A percentile compares a stretch with the other conserved stretches of the same genome.
Conservation (phyloP, 305 asterid species). For the Solanum chacoense region DNA sequence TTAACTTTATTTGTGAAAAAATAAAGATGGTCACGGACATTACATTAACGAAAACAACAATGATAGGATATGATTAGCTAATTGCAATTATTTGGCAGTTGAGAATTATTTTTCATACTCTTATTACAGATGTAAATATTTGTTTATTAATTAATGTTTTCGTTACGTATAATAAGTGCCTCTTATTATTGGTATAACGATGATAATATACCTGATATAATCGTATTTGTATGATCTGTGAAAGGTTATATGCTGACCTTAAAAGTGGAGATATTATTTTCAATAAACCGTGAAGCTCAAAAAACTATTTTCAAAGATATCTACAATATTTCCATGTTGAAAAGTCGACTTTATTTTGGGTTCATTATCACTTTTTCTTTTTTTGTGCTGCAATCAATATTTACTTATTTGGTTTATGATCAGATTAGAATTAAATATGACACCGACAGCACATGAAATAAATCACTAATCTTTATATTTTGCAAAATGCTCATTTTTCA, state of each 20-base stretch:
- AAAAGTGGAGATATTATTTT: not conserved
- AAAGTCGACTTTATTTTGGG: not conserved
- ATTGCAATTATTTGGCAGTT: conserved; percentile 1
- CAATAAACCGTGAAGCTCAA: not conserved
- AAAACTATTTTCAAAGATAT: not conserved
- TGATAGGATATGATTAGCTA: not conserved
- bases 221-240: not conserved
- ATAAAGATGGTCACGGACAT: not conserved
- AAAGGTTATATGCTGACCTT: not conserved
- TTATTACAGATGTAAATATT: not conserved
- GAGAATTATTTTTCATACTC: not conserved
- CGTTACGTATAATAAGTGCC: not conserved
- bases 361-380: not conserved
- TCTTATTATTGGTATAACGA: not conserved
- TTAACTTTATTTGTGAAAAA: not conserved
- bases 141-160: not conserved
- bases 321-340: not conserved
- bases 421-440: not conserved
- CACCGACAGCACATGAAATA: not conserved
- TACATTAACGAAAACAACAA: not conserved
- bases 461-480: not conserved
- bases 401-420: not conserved
- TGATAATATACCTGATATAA: not conserved
- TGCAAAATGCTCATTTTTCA: not conserved
- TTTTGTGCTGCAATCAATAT: not conserved